Evolutionary conservation across 805 yeast genomes (phyloP), one percentile per base, ranked within the genome.

Genomic region (Nakazawaea wickerhamii): DNA sequence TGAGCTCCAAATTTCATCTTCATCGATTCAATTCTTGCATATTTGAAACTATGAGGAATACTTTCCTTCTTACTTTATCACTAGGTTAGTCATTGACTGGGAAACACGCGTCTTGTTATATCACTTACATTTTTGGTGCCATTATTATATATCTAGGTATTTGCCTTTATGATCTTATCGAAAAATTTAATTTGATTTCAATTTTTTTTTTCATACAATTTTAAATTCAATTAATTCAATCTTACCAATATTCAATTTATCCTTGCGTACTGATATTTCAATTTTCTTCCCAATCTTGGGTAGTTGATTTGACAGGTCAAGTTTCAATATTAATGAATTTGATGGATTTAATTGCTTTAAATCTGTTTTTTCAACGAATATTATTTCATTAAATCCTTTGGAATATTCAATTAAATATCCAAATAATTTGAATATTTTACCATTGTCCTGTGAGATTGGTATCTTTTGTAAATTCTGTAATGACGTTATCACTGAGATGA

Each of bases 1-100:
- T 90, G 98, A 2, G 96, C 96, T 3, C 98, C 98, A 55, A 77
- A 90, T 56, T 75, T 83, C 63, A 65, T 70, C 37, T 65, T 67
- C 45, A 70, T 63, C 3, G 30, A 8, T 14, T 36, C 40, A 6
- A 41, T 64, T 46, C 81, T 67, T 1, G 67, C 59, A 55, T 67
- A 74, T 43, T 60, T 60, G 38, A 59, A 54, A 4, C 27, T 27
- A 17, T 30, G 19, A 26, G 31, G 35, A 15, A 26, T 28, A 5
- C 15, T 19, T n/a, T 36, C 41, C 22, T 42, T 42, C 33, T 36
- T 42, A 25, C 48, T 44, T 15, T 27, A 3, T 32, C 21, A 25
- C 4, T 10, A 20, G 11, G 9, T 23, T 3, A 15, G n/a, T 9
- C 30, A 10, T 10, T 13, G 11, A 8, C 28, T 22, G n/a, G 13